Percentiles rank a stretch among this genome's conserved stretches.
Evolutionary conservation across 23 red algal genomes (phyloP).

Genomic region (Chondrus crispus): DNA sequence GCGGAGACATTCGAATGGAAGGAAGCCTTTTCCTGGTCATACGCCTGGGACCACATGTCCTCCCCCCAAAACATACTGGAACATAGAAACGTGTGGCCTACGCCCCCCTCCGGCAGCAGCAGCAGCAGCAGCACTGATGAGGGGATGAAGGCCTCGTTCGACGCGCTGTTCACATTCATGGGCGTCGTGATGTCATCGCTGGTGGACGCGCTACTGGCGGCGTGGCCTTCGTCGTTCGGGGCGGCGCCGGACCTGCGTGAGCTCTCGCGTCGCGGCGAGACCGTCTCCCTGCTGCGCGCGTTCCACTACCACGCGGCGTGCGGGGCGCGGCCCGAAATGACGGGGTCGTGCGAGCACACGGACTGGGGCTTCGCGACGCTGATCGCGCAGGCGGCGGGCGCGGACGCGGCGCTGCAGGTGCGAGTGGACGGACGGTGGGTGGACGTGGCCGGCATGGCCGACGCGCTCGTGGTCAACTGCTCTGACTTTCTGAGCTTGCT

Average conservation of each 20-base stretch:
- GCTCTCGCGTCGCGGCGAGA: not conserved
- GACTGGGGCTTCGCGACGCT: conserved; percentile 55
- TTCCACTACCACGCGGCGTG: conserved; percentile 40
- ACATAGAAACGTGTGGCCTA: conserved; percentile 28
- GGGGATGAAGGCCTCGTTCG: not conserved
- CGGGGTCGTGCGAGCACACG: conserved; percentile 28
- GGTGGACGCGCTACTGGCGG: not conserved
- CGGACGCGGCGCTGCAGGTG: conserved; percentile 11
- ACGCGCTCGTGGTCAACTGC: conserved; percentile 52
- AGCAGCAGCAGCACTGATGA: not conserved
- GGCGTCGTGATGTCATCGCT: not conserved
- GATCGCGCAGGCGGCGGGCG: conserved; percentile 16
- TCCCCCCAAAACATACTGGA: conserved; percentile 24
- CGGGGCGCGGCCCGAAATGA: not conserved
- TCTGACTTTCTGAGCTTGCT: conserved; percentile 49
- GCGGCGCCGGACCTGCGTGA: not conserved
- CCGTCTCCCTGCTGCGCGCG: conserved; percentile 38
- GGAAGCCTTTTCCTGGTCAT: conserved; percentile 46
- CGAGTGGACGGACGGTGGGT: not conserved
- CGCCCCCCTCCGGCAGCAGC: not conserved
- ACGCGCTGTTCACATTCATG: not conserved
- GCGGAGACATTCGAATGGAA: conserved; percentile 27
- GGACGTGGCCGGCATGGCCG: not conserved
- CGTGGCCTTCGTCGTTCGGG: not conserved
- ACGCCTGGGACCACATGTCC: not conserved